Base-by-base conservation (phyloP, 106 monocot genomes). In the Phalaenopsis aphrodite region DNA sequence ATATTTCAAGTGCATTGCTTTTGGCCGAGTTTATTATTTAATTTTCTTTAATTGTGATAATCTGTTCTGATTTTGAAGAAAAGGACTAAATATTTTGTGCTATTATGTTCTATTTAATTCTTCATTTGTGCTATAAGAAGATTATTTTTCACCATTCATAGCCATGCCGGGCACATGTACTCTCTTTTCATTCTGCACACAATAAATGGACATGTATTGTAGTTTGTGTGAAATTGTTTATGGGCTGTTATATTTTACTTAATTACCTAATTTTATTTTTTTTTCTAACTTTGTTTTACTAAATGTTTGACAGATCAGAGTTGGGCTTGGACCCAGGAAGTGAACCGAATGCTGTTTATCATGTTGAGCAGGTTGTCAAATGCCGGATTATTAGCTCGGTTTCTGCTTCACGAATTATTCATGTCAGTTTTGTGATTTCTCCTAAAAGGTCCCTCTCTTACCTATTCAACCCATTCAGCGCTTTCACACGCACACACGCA, bases 301-400 rank as follows among this genome's bases (percentile, higher is more conserved):
- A 17, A 19, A 73, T 56, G 45, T 66, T 78, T 16, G 73, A 68
- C 83, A 99, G 98, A 84, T 89, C 90, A 72, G 94, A 99, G 84
- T 94, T 94, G 89, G 89, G 88, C 56, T 84, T 99, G 80, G 92
- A 94, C 18, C 89, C 92, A 14, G 98, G 91, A 76, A 87, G 73
- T 84, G 91, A 94, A 72, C 78, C 92, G 80, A 79, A 57, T 86
- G 69, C 83, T 77, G 82, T 83, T 9, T 94, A 89, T 87, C 94
- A 99, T 81, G 86, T 89, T 89, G 98, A 94, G 39, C 94, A 99
- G 82, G 98, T 99, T 78, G 84, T 99, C 45, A 99, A 94, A 84
- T 99, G 98, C 81, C 87, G 98, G 75, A 83, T 99, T 83, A 77
- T 88, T 24, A 88, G 87, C 86, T 86, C 87, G 49, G 83, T 78